Evolutionary conservation across 2,329 filamentous ascomycete species (phyloP).

Genomic region (Aspergillaceae sp.): DNA sequence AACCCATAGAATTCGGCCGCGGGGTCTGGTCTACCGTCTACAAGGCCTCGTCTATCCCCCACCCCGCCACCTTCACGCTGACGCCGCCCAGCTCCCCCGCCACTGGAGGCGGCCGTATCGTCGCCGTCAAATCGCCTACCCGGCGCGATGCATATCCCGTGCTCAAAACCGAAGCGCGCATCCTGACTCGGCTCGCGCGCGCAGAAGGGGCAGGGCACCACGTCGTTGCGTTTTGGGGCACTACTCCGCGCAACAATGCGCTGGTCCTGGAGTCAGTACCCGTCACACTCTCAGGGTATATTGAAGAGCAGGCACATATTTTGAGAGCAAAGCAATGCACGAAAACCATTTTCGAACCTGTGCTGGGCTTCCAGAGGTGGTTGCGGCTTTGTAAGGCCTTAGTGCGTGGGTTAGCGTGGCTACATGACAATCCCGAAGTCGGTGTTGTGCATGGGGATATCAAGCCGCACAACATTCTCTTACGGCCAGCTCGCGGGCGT

Average conservation of each 20-base stretch:
- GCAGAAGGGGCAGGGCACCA: slow-evolving; percentile 25
- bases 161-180: slow-evolving; percentile 35
- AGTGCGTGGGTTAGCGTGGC: slow-evolving; percentile 35
- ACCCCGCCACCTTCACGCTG: slow-evolving; percentile 6
- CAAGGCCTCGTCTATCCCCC: slow-evolving; percentile 26
- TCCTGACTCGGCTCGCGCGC: slow-evolving; percentile 31
- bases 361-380: slow-evolving; percentile 35
- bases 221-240: slow-evolving; percentile 40
- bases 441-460: slow-evolving; percentile 41
- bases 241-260: slow-evolving; percentile 28
- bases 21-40: slow-evolving; percentile 43
- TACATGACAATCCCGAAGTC: slow-evolving; percentile 26
- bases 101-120: slow-evolving; percentile 17
- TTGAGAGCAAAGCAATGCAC: slow-evolving; percentile 28
- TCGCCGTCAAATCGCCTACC: slow-evolving; percentile 39
- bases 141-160: slow-evolving; percentile 34
- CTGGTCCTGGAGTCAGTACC: slow-evolving; percentile 40
- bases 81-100: slow-evolving; percentile 32
- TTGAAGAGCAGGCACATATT: slow-evolving; percentile 25
- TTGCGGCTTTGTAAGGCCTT: slow-evolving; percentile 31
- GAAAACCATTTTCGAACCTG: slow-evolving; percentile 38
- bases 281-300: slow-evolving; percentile 34
- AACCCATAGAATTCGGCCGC: slow-evolving; percentile 32
- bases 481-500: slow-evolving; percentile 18
- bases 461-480: slow-evolving; percentile 40